phyloP scores from a whole-genome alignment of 768 basidiomycete species.

The Suillus placidus region DNA sequence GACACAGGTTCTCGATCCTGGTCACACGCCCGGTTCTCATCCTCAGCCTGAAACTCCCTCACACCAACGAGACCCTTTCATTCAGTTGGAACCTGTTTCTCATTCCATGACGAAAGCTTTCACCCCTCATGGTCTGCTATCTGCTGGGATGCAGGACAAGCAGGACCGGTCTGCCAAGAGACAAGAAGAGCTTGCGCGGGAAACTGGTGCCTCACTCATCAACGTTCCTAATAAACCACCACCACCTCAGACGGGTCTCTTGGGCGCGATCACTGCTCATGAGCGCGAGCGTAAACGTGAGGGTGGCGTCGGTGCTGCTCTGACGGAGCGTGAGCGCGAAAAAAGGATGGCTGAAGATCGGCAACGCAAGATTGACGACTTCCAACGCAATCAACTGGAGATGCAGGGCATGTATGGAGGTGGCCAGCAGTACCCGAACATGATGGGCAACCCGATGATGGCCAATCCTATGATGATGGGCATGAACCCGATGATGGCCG shows the following conservation, averaged over 20 bases:
- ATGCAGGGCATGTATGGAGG: constrained; percentile 83
- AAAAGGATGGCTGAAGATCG: constrained; percentile 90
- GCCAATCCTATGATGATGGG: constrained; percentile 67
- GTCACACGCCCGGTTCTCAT: constrained; percentile 49
- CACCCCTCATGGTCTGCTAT: constrained; percentile 90
- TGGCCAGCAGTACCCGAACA: constrained; percentile 42
- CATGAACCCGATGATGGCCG: constrained; percentile 61
- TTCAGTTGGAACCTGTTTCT: constrained; percentile 72
- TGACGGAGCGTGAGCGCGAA: constrained; percentile 95
- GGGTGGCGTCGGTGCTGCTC: constrained; percentile 90
- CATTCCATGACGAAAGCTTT: constrained; percentile 91
- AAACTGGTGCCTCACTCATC: constrained; percentile 88
- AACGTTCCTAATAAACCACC: constrained; percentile 96
- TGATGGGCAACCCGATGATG: constrained; percentile 72
- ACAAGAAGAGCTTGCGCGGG: constrained; percentile 92
- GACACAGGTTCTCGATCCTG: constrained; percentile 85
- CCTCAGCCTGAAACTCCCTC: constrained; percentile 38
- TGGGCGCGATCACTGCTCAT: constrained; percentile 95
- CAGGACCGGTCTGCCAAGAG: constrained; percentile 94
- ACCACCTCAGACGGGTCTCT: constrained; percentile 90
- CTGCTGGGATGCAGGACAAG: constrained; percentile 93
- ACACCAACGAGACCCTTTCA: constrained; percentile 55
- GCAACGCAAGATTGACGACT: constrained; percentile 89
- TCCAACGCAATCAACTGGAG: constrained; percentile 86
- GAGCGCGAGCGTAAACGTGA: constrained; percentile 94